Conservation (phyloP, 1,284 basidiomycete species). For the Ceratobasidium papillatum region DNA sequence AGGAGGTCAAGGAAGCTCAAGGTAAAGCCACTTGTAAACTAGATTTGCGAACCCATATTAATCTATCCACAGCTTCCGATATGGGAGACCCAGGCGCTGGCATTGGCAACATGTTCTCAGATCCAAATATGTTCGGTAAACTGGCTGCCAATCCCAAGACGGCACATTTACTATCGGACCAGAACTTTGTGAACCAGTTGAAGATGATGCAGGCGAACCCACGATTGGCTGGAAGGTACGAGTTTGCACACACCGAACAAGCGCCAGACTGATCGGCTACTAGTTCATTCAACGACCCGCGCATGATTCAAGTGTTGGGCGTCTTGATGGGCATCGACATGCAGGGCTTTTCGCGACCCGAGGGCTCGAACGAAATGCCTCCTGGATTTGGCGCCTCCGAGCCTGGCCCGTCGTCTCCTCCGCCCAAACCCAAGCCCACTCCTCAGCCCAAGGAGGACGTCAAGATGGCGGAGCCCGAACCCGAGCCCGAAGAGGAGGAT, state of each 20-base stretch:
- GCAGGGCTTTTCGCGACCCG: conserved; percentile 84
- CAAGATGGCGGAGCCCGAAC: conserved; percentile 67
- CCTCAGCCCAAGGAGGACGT: conserved; percentile 56
- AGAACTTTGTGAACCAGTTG: conserved; percentile 75
- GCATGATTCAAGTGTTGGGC: conserved; percentile 91
- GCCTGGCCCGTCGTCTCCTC: conserved; percentile 53
- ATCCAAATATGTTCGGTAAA: conserved; percentile 85
- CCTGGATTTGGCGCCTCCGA: conserved; percentile 56
- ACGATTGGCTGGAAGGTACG: conserved; percentile 63
- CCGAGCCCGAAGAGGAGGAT: conserved; percentile 61
- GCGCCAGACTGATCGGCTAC: conserved; percentile 25
- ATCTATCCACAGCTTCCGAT: conserved; percentile 53
- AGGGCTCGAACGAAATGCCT: conserved; percentile 84
- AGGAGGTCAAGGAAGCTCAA: conserved; percentile 84
- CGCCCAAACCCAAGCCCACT: conserved; percentile 50
- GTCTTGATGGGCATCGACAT: conserved; percentile 95
- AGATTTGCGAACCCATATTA: not conserved
- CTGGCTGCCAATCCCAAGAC: conserved; percentile 89
- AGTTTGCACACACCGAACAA: conserved; percentile 1
- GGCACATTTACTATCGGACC: conserved; percentile 82
- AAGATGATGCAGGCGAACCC: conserved; percentile 72
- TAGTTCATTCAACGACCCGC: conserved; percentile 77
- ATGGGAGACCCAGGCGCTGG: conserved; percentile 57
- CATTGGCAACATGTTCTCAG: conserved; percentile 84
- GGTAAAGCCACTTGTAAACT: conserved; percentile 56